A percentile compares a stretch with the other conserved stretches of the same genome.
phyloP scores from a whole-genome alignment of 176 grass and related monocot species.

The Aegilops tauschii region DNA sequence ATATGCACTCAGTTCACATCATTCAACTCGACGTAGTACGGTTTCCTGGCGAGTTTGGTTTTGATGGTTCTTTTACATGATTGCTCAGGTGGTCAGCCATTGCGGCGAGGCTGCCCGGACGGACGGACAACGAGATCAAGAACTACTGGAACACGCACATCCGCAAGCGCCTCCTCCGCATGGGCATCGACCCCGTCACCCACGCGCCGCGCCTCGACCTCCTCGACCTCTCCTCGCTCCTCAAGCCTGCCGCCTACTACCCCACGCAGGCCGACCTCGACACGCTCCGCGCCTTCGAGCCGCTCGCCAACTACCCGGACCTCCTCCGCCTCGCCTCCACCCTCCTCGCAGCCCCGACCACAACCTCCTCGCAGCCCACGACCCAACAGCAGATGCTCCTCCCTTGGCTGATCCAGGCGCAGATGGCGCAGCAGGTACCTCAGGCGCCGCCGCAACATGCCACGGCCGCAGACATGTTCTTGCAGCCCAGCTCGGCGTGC shows the following conservation, averaged over 20 bases:
- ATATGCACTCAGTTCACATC: not conserved
- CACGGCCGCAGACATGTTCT: conserved; percentile 6
- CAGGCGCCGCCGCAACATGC: not conserved
- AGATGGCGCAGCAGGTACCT: conserved; percentile 31
- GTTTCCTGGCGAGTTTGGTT: not conserved
- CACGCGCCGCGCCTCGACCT: conserved; percentile 82
- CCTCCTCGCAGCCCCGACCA: conserved; percentile 11
- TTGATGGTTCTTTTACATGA: not conserved
- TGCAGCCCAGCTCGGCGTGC: conserved; percentile 10
- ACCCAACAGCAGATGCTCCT: conserved; percentile 23
- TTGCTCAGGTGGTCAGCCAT: conserved; percentile 87
- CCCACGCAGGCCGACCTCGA: conserved; percentile 63
- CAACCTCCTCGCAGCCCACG: not conserved
- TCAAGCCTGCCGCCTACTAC: conserved; percentile 61
- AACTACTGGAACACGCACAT: conserved; percentile 99
- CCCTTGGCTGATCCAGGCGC: conserved; percentile 46
- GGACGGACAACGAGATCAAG: conserved; percentile 99
- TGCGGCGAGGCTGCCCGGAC: conserved; percentile 81
- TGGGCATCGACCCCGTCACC: conserved; percentile 91
- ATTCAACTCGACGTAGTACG: not conserved
- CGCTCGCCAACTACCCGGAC: conserved; percentile 65
- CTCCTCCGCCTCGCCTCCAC: conserved; percentile 57
- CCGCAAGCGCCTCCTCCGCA: conserved; percentile 78
- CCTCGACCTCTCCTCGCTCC: conserved; percentile 69
- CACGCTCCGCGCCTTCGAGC: conserved; percentile 57